A percentile compares a stretch with the other conserved stretches of the same genome.
These are phyloP conservation scores for Pyrenophora seminiperda DNA, from an alignment of 2,329 filamentous ascomycete genomes.

Conservation along the genomic window DNA sequence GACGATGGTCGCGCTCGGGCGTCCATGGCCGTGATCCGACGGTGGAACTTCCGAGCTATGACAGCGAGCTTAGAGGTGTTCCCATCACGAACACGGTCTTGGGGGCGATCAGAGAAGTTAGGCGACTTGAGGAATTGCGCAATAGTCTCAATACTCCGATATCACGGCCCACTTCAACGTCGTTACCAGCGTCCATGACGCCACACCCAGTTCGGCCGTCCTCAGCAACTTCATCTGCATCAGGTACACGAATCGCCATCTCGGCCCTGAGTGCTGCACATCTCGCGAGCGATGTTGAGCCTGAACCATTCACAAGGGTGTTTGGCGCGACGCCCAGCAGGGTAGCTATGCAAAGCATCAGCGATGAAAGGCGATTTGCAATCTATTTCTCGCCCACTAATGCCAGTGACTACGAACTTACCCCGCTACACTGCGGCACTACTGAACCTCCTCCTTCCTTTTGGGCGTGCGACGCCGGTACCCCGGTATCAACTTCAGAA, in stretches of 20 bases:
- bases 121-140: background rate
- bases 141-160: background rate
- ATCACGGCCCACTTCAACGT: background rate
- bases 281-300: background rate
- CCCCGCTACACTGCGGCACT: background rate
- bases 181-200: background rate
- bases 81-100: background rate
- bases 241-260: background rate
- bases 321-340: background rate
- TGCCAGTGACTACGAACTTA: background rate
- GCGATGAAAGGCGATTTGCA: background rate
- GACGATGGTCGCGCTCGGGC: too few species aligned
- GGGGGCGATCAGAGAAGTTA: background rate
- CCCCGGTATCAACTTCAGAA: background rate
- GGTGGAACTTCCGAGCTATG: background rate
- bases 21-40: background rate
- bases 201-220: background rate
- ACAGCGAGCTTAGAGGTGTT: background rate
- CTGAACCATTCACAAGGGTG: background rate
- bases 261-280: background rate
- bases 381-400: constrained; percentile 2
- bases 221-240: background rate
- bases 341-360: background rate
- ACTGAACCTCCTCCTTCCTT: too few species aligned
- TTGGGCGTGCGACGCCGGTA: too few species aligned